phyloP scores from a whole-genome alignment of 768 basidiomycete genomes.

The Tulasnella sp. region DNA sequence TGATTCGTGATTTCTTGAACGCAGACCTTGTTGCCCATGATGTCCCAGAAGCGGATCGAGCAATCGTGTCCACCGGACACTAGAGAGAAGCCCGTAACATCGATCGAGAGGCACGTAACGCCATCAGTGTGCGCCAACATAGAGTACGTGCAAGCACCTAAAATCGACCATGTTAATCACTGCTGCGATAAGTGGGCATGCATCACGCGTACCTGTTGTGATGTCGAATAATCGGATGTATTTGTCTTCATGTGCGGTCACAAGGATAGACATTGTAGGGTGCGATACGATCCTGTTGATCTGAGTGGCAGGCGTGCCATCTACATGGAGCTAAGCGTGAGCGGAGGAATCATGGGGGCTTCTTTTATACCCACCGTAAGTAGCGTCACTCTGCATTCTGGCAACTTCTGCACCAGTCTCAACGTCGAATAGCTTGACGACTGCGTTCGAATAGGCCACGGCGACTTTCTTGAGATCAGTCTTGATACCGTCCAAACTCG shows the following conservation, averaged over 20 bases:
- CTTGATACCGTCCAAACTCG: slow-evolving; percentile 75
- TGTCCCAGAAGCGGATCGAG: slow-evolving; percentile 90
- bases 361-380: slow-evolving; percentile 40
- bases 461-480: slow-evolving; percentile 78
- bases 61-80: slow-evolving; percentile 91
- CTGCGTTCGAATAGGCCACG: slow-evolving; percentile 81
- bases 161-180: background rate
- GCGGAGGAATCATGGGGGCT: slow-evolving; percentile 29
- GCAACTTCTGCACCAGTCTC: slow-evolving; percentile 67
- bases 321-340: slow-evolving; percentile 33
- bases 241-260: slow-evolving; percentile 91
- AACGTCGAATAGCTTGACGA: slow-evolving; percentile 88
- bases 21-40: slow-evolving; percentile 70
- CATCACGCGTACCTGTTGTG: slow-evolving; percentile 51
- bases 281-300: slow-evolving; percentile 84
- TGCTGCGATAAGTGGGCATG: background rate
- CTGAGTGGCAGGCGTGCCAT: slow-evolving; percentile 67
- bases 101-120: slow-evolving; percentile 84
- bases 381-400: slow-evolving; percentile 31
- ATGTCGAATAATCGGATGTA: slow-evolving; percentile 86
- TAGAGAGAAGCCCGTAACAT: slow-evolving; percentile 77
- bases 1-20: slow-evolving; percentile 86
- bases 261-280: slow-evolving; percentile 79
- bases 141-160: slow-evolving; percentile 81
- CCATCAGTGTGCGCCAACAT: slow-evolving; percentile 88